Conservation (phyloP, 2,329 filamentous ascomycete genomes). For the Graphilbum sp. region DNA sequence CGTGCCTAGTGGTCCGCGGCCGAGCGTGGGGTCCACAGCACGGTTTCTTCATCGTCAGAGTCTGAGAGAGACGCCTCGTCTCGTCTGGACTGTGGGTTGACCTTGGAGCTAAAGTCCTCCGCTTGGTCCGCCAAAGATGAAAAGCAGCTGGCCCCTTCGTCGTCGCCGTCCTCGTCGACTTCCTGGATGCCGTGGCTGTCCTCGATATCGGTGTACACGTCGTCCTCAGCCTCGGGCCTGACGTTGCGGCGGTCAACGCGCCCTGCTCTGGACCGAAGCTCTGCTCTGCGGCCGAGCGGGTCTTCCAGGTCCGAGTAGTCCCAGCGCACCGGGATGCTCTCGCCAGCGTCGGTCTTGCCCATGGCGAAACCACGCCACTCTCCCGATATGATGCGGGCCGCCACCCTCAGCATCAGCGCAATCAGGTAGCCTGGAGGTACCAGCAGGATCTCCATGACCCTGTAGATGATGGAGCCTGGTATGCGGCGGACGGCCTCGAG, state of each 20-base stretch:
- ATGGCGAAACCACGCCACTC: slow-evolving; percentile 45
- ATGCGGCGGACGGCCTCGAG: slow-evolving; percentile 32
- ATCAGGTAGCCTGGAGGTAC: slow-evolving; percentile 69
- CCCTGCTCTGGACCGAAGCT: slow-evolving; percentile 1
- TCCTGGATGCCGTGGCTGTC: slow-evolving; percentile 2
- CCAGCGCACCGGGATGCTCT: slow-evolving; percentile 41
- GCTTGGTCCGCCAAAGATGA: no score
- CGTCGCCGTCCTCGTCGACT: slow-evolving; percentile 1
- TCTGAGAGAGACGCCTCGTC: slow-evolving; percentile 5
- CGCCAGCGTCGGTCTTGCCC: slow-evolving; percentile 32
- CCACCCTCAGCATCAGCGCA: slow-evolving; percentile 64
- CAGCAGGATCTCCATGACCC: slow-evolving; percentile 60
- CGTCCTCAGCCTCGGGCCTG: slow-evolving; percentile 7
- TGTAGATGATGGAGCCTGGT: slow-evolving; percentile 52
- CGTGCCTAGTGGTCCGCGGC: slow-evolving; percentile 4
- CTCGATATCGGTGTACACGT: slow-evolving; percentile 7
- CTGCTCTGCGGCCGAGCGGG: slow-evolving; percentile 7
- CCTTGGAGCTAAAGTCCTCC: no score
- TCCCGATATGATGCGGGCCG: slow-evolving; percentile 53
- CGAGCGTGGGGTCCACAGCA: slow-evolving; percentile 9
- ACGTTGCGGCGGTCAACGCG: slow-evolving; percentile 1
- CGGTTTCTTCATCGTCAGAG: slow-evolving; percentile 4
- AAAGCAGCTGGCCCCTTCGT: slow-evolving; percentile 3
- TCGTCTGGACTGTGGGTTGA: no score
- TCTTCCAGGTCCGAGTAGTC: slow-evolving; percentile 37